Conservation (phyloP, 345 rosid genomes). For the Mercurialis annua region DNA sequence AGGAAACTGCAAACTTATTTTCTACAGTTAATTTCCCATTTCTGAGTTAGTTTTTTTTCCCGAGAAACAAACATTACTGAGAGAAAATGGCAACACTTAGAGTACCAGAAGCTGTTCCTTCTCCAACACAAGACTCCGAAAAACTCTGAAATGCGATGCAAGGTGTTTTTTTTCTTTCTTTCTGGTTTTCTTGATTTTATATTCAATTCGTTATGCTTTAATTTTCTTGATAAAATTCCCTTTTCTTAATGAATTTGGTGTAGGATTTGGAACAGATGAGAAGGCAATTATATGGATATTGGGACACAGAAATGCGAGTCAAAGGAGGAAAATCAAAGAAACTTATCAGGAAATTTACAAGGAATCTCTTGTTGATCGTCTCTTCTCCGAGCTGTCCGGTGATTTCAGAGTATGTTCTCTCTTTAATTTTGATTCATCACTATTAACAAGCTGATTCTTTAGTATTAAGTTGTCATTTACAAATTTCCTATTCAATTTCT, state of each 20-base stretch:
- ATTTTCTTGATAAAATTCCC: not conserved
- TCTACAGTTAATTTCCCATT: not conserved
- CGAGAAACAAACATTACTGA: not conserved
- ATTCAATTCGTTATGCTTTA: not conserved
- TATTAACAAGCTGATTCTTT: too few relatives aligned
- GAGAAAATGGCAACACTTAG: constrained; percentile 50
- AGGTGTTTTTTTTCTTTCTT: constrained; percentile 43
- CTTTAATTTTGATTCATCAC: too few relatives aligned
- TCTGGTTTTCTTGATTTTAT: constrained; percentile 10
- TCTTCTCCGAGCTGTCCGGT: constrained; percentile 68
- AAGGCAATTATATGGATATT: constrained; percentile 49
- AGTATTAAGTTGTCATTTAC: too few relatives aligned
- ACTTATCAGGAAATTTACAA: constrained; percentile 55
- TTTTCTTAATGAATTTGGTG: constrained; percentile 7
- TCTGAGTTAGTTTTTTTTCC: not conserved
- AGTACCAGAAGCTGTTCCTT: constrained; percentile 57
- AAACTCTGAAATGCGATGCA: constrained; percentile 56
- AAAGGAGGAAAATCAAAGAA: constrained; percentile 65
- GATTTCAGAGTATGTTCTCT: constrained; percentile 56
- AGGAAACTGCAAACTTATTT: constrained; percentile 2
- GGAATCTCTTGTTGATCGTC: constrained; percentile 55
- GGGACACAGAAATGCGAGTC: constrained; percentile 70
- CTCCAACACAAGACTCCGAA: constrained; percentile 64
- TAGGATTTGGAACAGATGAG: constrained; percentile 84
- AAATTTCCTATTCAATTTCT: too few relatives aligned